Base-by-base conservation (phyloP, 768 basidiomycete species). In the Boletus rubroflammeus region DNA sequence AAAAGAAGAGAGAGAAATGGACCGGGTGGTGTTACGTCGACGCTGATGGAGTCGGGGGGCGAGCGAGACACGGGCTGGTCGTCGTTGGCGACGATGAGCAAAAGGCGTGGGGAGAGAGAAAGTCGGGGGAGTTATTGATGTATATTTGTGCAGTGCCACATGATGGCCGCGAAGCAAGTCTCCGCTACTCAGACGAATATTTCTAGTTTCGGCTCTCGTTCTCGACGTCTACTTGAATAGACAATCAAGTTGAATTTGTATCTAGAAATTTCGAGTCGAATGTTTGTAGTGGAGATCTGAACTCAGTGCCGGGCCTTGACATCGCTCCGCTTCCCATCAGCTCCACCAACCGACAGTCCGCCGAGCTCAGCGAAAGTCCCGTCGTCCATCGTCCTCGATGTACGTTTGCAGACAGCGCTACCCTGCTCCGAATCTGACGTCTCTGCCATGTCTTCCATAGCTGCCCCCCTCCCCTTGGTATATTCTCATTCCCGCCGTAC, bases 301-400 rank as follows among this genome's bases (percentile, higher is more conserved):
- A 69, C 67, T 67, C 69, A 69, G 67, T 62, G 69, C 41, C 50
- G 43, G 14, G 29, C 46, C 36, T 10, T 34, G 21, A 47, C 35
- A 15, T 15, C 17, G 45, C 54, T 56, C 62, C 47, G 55, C 55
- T 68, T 54, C 66, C 47, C 58, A 52, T 43, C 52, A 58, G 56
- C 53, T 53, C 56, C 55, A 58, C 44, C 60, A 47, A 67, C 64
- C 64, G 60, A 62, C 56, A 70, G 64, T 72, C 68, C 70, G 68
- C 68, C 56, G 63, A 70, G 70, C 69, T 70, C 69, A 70, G 69
- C 69, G 69, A 70, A 58, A 57, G 68, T 53, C 68, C 58, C 56
- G 61, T 59, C 61, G 47, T 23, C 36, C 45, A 38, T 34, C 51
- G 50, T 40, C 29, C 29, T 57, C 65, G 61, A 50, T 52, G 66